A percentile compares a stretch with the other conserved stretches of the same genome.
phyloP scores from a whole-genome alignment of 805 yeast species.

The Teunomyces funiuensis region DNA sequence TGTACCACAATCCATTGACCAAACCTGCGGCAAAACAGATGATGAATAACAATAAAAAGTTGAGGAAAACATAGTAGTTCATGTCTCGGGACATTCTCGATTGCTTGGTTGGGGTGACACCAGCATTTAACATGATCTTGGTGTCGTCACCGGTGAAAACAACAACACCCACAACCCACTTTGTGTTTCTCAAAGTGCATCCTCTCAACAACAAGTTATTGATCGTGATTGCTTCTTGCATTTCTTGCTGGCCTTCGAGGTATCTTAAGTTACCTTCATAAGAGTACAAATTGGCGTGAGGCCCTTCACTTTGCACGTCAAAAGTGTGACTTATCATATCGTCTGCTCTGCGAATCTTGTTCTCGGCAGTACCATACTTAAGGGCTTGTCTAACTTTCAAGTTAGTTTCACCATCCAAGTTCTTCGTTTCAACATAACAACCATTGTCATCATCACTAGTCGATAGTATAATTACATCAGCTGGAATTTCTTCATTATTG shows the following conservation, averaged over 20 bases:
- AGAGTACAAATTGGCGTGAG: constrained; percentile 73
- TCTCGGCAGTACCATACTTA: constrained; percentile 54
- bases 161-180: constrained; percentile 73
- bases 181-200: constrained; percentile 68
- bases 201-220: constrained; percentile 72
- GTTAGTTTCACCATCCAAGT: constrained; percentile 76
- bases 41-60: constrained; percentile 59
- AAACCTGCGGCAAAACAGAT: constrained; percentile 70
- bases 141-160: constrained; percentile 77
- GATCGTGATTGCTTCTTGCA: constrained; percentile 57
- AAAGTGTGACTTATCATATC: constrained; percentile 46
- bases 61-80: constrained; percentile 63
- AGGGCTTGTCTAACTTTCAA: constrained; percentile 74
- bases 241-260: constrained; percentile 15
- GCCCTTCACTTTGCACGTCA: constrained; percentile 81
- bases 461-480: constrained; percentile 66
- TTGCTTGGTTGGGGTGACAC: constrained; percentile 72
- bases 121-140: constrained; percentile 76
- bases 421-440: constrained; percentile 68
- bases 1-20: constrained; percentile 64
- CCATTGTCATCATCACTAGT: constrained; percentile 71
- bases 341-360: constrained; percentile 39
- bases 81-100: constrained; percentile 65
- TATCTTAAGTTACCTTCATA: constrained; percentile 66
- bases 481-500: constrained; percentile 76